Evolutionary conservation across 2,329 filamentous ascomycete genomes (phyloP).

Genomic region (Alternaria incomplexa): DNA sequence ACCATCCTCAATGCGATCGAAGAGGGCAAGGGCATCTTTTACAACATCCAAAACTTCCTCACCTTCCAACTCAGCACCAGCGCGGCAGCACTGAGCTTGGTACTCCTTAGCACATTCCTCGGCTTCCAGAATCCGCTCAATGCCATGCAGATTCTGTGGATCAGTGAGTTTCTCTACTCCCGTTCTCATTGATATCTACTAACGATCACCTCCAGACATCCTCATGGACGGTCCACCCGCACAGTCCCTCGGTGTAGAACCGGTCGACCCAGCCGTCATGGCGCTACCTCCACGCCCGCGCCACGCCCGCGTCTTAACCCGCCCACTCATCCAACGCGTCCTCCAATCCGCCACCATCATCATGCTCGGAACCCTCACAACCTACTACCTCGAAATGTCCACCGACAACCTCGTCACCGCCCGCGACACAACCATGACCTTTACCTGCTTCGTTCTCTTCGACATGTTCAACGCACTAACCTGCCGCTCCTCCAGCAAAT

Average conservation of each 20-base stretch:
- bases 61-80: conserved; percentile 98
- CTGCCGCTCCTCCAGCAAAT: conserved; percentile 91
- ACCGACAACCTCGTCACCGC: conserved; percentile 82
- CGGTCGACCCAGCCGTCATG: conserved; percentile 94
- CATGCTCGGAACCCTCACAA: conserved; percentile 87
- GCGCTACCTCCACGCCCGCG: conserved; percentile 84
- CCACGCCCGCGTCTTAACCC: conserved; percentile 89
- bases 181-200: conserved; percentile 14
- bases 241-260: conserved; percentile 94
- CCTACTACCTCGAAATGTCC: conserved; percentile 92
- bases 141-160: conserved; percentile 99
- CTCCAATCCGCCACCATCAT: conserved; percentile 87
- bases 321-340: conserved; percentile 79
- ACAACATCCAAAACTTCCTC: conserved; percentile 99
- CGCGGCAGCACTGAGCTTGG: conserved; percentile 87
- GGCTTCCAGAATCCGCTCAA: conserved; percentile 96
- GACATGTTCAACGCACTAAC: conserved; percentile 99
- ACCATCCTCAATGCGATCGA: conserved; percentile 95
- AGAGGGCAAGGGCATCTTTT: conserved; percentile 98
- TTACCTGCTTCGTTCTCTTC: conserved; percentile 97
- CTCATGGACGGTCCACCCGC: conserved; percentile 99
- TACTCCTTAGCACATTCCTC: conserved; percentile 88
- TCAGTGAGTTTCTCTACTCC: conserved; percentile 70
- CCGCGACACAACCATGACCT: conserved; percentile 98
- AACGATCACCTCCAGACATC: conserved; percentile 70